Base-by-base conservation (phyloP, 192 early-diverging fungal genomes). In the Paraglomus brasilianum region DNA sequence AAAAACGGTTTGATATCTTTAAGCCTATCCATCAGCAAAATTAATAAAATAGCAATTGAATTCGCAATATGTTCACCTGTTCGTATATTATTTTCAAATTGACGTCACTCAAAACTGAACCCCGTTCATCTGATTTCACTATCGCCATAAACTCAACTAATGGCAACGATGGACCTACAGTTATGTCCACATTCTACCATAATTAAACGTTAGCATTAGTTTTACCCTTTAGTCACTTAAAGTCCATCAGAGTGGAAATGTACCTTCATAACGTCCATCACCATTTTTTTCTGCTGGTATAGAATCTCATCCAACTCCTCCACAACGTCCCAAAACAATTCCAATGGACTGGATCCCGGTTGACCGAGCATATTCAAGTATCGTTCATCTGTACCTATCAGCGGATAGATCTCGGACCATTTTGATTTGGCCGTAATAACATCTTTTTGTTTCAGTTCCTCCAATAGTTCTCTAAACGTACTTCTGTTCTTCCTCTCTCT, bases 281-380 rank as follows among this genome's bases (percentile, higher is more conserved):
- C 75, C 19, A 75, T 77, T 67, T 88, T 89, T 17, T 89, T 81
- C 41, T 91, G 82, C 41, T 84, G 77, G 70, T 91, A 85, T 14
- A 88, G 80, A 13, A 81, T 75, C 38, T 96, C 92, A 17, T 93
- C 89, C 3, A 97, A 75, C 22, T 90, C 85, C 63, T 93, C 87
- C 11, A 96, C 73, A 5, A 88, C 66, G 74, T 98, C 97, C 92
- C 95, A 96, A 75, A 96, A 98, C 40, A 98, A 69, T 49, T 98
- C 97, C 40, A 95, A 72, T 1, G 97, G 95, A 7, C 87, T 85
- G 4, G 93, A 93, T 8, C 93, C 95, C 1, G 86, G 77, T 71
- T 92, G 87, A 0, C 92, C 92, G 4, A 98, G 81, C 72, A 94
- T 86, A 7, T 83, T 71, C 0, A 49, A 66, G 61, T 92, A 96